Conservation (phyloP, 225 moss, liverwort and hornwort genomes). For the Physcomitrium patens region DNA sequence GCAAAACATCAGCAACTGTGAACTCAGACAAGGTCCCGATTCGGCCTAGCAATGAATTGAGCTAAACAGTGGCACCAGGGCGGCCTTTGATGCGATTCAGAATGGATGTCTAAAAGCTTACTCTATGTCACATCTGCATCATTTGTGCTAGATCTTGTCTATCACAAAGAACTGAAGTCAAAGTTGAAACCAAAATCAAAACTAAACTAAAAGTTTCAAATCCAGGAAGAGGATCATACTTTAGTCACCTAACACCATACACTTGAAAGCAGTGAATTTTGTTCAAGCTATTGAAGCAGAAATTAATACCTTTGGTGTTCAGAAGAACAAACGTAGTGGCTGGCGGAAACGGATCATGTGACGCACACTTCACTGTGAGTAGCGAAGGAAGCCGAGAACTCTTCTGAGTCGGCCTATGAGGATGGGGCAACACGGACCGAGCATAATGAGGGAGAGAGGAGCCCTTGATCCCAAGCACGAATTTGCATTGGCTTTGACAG, state of each 20-base stretch:
- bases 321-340: constrained; percentile 57
- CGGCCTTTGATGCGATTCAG: constrained; percentile 8
- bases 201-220: background rate
- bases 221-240: background rate
- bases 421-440: constrained; percentile 35
- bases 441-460: constrained; percentile 35
- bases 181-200: background rate
- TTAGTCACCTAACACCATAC: background rate
- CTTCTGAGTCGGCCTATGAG: constrained; percentile 42
- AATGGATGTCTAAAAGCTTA: background rate
- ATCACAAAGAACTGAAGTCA: background rate
- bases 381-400: constrained; percentile 35
- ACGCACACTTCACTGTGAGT: constrained; percentile 44
- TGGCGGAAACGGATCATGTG: constrained; percentile 54
- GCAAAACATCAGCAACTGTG: background rate
- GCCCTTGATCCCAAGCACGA: constrained; percentile 36
- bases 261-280: constrained; percentile 11
- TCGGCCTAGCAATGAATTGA: background rate
- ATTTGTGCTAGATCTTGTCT: no score
- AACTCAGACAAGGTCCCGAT: constrained; percentile 6
- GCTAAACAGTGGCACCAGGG: background rate
- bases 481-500: constrained; percentile 50
- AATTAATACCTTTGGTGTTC: constrained; percentile 51
- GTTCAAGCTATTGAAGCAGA: background rate
- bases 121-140: background rate